Conservation (phyloP, 129 eudicot genomes). For the Logfia minima region DNA sequence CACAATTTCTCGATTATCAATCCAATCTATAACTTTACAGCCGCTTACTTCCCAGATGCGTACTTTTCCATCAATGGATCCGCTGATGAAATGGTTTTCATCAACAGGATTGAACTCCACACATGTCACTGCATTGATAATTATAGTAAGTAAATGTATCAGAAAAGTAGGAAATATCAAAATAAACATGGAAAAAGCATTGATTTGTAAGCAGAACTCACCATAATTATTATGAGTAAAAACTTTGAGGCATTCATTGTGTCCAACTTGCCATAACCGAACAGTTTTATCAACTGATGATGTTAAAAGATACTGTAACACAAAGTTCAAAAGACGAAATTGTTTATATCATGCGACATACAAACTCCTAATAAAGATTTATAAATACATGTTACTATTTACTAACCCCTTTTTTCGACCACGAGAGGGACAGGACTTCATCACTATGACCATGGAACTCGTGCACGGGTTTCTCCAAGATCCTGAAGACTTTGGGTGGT, state of each 20-base stretch:
- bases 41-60: constrained; percentile 31
- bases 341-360: background rate
- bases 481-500: constrained; percentile 66
- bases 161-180: background rate
- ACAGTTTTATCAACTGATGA: constrained; percentile 82
- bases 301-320: constrained; percentile 63
- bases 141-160: constrained; percentile 1
- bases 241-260: constrained; percentile 49
- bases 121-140: constrained; percentile 72
- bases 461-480: constrained; percentile 65
- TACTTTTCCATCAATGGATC: constrained; percentile 42
- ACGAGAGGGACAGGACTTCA: constrained; percentile 71
- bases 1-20: constrained; percentile 32
- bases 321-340: background rate
- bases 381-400: background rate
- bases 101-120: constrained; percentile 63
- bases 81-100: constrained; percentile 36
- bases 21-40: constrained; percentile 34
- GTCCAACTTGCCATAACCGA: constrained; percentile 72
- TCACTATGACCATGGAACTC: constrained; percentile 74
- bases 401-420: constrained; percentile 93
- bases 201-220: constrained; percentile 13
- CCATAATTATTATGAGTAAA: constrained; percentile 71
- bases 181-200: background rate
- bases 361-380: background rate